Percentiles rank a stretch among this genome's conserved stretches.
Evolutionary conservation across 345 rosid genomes (phyloP).

Genomic region (Syzygium oleosum): DNA sequence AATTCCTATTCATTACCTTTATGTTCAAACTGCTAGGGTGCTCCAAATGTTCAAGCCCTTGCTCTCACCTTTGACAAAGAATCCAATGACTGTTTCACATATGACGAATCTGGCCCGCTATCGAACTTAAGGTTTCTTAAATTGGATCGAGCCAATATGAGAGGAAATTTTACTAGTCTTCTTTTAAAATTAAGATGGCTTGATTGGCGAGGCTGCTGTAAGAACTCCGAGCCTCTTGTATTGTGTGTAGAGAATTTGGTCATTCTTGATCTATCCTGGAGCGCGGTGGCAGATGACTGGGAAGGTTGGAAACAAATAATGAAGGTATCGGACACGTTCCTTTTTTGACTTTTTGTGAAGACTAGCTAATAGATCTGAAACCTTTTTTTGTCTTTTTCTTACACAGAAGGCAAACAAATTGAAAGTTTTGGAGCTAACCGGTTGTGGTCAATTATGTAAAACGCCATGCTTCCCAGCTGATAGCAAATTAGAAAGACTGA

Average conservation of each 20-base stretch:
- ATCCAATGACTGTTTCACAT: not conserved
- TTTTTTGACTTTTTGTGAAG: not conserved
- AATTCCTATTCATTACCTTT: not conserved
- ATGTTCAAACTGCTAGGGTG: not conserved
- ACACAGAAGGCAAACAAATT: not conserved
- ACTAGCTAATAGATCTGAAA: not conserved
- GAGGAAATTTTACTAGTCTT: not conserved
- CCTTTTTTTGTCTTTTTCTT: not conserved
- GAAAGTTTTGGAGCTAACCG: not conserved
- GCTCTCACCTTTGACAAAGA: not conserved
- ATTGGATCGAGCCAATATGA: not conserved
- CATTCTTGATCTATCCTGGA: not conserved
- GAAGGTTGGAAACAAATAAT: not conserved
- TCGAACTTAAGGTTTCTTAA: not conserved
- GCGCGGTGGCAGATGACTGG: not conserved
- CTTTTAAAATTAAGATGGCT: not conserved
- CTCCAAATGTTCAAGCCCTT: not conserved
- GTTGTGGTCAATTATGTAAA: not conserved
- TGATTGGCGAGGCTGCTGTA: not conserved
- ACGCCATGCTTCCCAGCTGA: not conserved
- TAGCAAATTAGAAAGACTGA: not conserved
- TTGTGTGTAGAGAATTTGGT: not conserved
- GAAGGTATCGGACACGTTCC: not conserved
- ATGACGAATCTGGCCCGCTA: not conserved
- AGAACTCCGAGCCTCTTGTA: not conserved